phyloP scores from a whole-genome alignment of 208 protist genomes.

The Zelonia costaricensis region DNA sequence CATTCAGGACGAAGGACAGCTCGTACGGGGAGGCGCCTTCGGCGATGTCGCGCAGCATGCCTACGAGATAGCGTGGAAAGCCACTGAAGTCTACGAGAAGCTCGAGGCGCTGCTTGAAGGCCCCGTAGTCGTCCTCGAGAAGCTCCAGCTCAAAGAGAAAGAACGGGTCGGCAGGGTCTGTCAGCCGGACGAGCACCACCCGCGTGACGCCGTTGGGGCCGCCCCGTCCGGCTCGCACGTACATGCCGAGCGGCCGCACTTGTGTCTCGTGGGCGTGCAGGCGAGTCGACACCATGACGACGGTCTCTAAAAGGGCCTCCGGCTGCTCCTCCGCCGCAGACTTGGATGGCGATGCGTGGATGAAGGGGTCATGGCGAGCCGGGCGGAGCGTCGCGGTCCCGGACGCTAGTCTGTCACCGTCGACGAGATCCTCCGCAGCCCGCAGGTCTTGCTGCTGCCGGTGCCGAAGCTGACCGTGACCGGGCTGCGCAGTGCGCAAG shows the following conservation, averaged over 20 bases:
- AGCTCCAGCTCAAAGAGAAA: slow-evolving; percentile 85
- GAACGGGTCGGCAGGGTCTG: slow-evolving; percentile 79
- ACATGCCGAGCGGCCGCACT: slow-evolving; percentile 28
- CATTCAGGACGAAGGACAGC: slow-evolving; percentile 40
- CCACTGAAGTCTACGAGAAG: slow-evolving; percentile 81
- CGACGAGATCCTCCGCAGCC: no score
- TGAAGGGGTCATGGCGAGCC: not conserved
- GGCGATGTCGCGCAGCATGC: slow-evolving; percentile 57
- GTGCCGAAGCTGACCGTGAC: not conserved
- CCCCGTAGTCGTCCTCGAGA: slow-evolving; percentile 83
- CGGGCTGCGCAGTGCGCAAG: no score
- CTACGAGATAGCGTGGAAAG: slow-evolving; percentile 80
- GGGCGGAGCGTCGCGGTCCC: not conserved
- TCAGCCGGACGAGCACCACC: slow-evolving; percentile 62
- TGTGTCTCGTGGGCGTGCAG: slow-evolving; percentile 11
- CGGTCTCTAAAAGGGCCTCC: slow-evolving; percentile 10
- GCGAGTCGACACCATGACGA: slow-evolving; percentile 16
- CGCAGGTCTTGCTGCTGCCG: not conserved
- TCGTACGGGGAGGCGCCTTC: slow-evolving; percentile 46
- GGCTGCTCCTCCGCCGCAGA: slow-evolving; percentile 1
- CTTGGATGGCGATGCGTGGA: not conserved
- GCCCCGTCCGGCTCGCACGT: slow-evolving; percentile 23
- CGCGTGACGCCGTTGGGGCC: slow-evolving; percentile 51
- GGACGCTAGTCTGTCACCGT: no score
- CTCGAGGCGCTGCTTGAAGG: slow-evolving; percentile 77